Evolutionary conservation across 2,329 filamentous ascomycete species (phyloP).

Genomic region (Claviceps quebecensis): DNA sequence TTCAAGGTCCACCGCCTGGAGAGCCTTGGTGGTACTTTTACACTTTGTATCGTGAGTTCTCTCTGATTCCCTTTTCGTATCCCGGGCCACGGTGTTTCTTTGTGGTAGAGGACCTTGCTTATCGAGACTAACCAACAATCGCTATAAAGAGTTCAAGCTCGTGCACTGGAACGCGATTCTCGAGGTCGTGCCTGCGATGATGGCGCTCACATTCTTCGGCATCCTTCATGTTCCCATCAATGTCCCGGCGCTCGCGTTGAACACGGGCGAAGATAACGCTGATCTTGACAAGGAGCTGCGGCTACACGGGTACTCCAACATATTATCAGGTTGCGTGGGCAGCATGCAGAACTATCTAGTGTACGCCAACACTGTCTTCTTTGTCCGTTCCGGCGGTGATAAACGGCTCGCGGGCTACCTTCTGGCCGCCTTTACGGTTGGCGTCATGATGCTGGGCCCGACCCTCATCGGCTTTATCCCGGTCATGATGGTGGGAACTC

Average conservation of each 20-base stretch:
- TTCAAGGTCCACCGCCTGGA: conserved; percentile 66
- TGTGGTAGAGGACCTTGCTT: neutral
- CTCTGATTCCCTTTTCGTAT: neutral
- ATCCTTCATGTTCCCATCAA: conserved; percentile 97
- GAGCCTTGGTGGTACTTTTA: conserved; percentile 98
- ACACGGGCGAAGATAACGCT: conserved; percentile 82
- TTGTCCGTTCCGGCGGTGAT: conserved; percentile 84
- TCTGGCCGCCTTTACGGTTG: conserved; percentile 66
- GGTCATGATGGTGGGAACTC: conserved; percentile 86
- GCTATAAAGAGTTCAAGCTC: conserved; percentile 52
- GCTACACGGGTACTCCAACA: conserved; percentile 86
- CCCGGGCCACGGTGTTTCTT: neutral
- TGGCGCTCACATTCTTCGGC: conserved; percentile 93
- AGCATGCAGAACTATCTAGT: conserved; percentile 96
- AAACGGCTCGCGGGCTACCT: conserved; percentile 75
- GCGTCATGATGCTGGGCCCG: conserved; percentile 74
- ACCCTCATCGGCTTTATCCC: conserved; percentile 87
- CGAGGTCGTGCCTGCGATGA: conserved; percentile 86
- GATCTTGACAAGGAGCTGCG: conserved; percentile 84
- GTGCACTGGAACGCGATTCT: conserved; percentile 73
- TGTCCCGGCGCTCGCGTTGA: conserved; percentile 81
- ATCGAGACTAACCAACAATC: neutral
- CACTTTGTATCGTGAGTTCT: conserved; percentile 67
- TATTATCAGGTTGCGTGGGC: conserved; percentile 70
- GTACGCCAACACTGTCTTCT: conserved; percentile 94